A percentile compares a stretch with the other conserved stretches of the same genome.
phyloP scores from a whole-genome alignment of 2,329 filamentous ascomycete species.

The Scytalidium lignicola region DNA sequence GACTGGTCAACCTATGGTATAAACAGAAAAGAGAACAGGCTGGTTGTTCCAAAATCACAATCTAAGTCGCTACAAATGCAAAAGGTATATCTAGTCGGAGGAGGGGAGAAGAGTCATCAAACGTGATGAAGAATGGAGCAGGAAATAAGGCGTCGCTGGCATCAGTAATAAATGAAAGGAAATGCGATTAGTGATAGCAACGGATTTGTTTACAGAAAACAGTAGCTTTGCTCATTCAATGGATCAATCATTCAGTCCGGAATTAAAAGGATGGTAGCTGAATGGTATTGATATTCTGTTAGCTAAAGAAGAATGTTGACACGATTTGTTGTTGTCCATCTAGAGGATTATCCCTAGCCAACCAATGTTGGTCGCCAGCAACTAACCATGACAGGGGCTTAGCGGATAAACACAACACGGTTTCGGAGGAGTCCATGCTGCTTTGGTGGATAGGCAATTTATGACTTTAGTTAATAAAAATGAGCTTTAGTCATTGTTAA shows the following conservation, averaged over 20 bases:
- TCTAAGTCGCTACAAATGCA: too few relatives aligned
- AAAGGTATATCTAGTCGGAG: not conserved
- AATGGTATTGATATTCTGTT: not conserved
- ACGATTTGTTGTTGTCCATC: constrained; percentile 11
- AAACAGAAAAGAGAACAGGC: not conserved
- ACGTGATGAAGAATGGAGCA: not conserved
- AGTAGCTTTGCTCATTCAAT: too few relatives aligned
- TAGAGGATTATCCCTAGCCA: constrained; percentile 10
- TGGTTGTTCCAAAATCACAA: not conserved
- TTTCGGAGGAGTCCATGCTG: too few relatives aligned
- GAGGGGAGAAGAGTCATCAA: not conserved
- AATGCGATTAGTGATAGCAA: too few relatives aligned
- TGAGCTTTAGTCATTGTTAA: too few relatives aligned
- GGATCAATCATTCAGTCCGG: too few relatives aligned
- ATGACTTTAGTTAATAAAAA: too few relatives aligned
- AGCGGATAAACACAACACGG: not conserved
- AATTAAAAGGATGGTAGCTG: not conserved
- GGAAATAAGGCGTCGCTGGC: too few relatives aligned
- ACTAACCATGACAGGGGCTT: constrained; percentile 1
- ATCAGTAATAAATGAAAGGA: too few relatives aligned
- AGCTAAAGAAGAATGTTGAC: not conserved
- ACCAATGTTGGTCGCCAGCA: constrained; percentile 5
- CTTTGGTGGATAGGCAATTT: too few relatives aligned
- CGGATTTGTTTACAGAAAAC: too few relatives aligned
- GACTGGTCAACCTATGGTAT: not conserved